Conservation (phyloP, 2,329 filamentous ascomycete species). For the Cladorrhinum sp. region DNA sequence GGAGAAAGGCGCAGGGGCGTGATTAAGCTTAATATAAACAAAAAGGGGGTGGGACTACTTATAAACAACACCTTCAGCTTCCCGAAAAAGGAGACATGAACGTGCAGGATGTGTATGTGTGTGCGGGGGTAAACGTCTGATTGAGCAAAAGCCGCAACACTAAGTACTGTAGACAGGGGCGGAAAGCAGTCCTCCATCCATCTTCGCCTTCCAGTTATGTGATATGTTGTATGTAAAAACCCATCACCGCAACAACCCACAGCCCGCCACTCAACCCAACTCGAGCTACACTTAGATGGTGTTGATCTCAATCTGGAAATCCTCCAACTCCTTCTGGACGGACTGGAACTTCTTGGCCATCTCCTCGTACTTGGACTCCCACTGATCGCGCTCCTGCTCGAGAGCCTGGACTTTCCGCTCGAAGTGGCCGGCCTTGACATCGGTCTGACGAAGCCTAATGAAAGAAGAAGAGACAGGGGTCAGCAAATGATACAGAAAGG, state of each 20-base stretch:
- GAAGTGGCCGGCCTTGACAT: conserved; percentile 98
- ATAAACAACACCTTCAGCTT: background rate
- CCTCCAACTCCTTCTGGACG: conserved; percentile 86
- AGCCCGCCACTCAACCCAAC: conserved; percentile 7
- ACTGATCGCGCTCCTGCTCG: conserved; percentile 86
- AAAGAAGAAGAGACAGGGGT: conserved; percentile 21
- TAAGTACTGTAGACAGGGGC: conserved; percentile 18
- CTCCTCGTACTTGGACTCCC: conserved; percentile 98
- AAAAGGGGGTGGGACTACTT: background rate
- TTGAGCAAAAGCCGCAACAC: conserved; percentile 17
- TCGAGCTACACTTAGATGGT: conserved; percentile 65
- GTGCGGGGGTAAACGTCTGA: conserved; percentile 13
- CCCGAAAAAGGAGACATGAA: background rate
- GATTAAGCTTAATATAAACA: background rate
- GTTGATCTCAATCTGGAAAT: conserved; percentile 87
- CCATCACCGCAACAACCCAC: conserved; percentile 17
- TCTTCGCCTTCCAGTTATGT: conserved; percentile 10
- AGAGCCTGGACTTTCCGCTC: conserved; percentile 98
- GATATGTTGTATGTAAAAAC: conserved; percentile 11
- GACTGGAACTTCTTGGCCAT: conserved; percentile 84
- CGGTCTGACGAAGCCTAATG: conserved; percentile 89
- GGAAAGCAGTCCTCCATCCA: conserved; percentile 16
- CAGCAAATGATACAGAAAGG: conserved; percentile 17
- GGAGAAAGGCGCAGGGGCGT: conserved; percentile 32
- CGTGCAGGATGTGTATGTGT: background rate